These are phyloP conservation scores for Cichorium intybus DNA, from an alignment of 140 eudicot genomes.

Conservation along the genomic window DNA sequence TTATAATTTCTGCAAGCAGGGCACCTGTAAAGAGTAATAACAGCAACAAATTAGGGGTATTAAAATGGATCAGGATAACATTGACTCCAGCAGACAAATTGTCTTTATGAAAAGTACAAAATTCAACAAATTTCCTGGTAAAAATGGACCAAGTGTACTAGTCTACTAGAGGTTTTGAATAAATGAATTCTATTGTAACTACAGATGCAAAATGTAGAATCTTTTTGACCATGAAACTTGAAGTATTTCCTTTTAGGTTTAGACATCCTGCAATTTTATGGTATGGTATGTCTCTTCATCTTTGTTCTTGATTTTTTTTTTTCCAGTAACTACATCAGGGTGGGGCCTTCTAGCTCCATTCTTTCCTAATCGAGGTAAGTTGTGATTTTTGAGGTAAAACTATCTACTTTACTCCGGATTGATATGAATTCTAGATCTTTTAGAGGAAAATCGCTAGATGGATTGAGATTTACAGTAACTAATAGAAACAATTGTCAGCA, in stretches of 20 bases:
- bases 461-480: not conserved
- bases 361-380: conserved; percentile 8
- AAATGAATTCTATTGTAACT: conserved; percentile 7
- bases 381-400: not conserved
- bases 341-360: conserved; percentile 14
- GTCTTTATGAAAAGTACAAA: conserved; percentile 20
- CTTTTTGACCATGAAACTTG: conserved; percentile 13
- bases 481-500: not conserved
- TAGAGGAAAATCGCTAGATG: not conserved
- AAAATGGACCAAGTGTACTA: conserved; percentile 16
- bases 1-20: conserved; percentile 98
- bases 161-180: not conserved
- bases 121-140: not conserved
- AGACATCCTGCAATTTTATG: conserved; percentile 9
- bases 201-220: not conserved
- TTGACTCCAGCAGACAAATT: conserved; percentile 11
- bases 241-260: conserved; percentile 8
- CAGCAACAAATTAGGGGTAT: conserved; percentile 19
- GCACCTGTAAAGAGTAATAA: conserved; percentile 61
- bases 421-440: conserved; percentile 8
- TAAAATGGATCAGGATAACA: not conserved
- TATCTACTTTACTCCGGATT: not conserved
- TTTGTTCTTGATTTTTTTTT: conserved; percentile 8
- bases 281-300: conserved; percentile 13
- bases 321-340: not conserved